Percentiles rank a stretch among this genome's conserved stretches.
Evolutionary conservation across 2,329 filamentous ascomycete species (phyloP).

Genomic region (Chalaropsis ovoidea): DNA sequence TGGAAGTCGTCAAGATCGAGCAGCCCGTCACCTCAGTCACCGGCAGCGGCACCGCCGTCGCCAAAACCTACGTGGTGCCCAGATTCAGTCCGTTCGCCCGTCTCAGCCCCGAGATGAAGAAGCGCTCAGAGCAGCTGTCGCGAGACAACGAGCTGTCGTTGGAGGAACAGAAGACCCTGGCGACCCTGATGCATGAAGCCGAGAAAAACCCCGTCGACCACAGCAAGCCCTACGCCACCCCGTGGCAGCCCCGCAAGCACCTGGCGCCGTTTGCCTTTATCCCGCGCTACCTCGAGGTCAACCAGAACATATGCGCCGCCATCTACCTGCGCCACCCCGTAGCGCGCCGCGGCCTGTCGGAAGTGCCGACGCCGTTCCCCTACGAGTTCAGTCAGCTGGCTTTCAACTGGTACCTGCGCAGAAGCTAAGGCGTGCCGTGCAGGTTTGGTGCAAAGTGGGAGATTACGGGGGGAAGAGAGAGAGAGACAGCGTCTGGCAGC

Average conservation of each 20-base stretch:
- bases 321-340: constrained; percentile 94
- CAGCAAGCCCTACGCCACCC: constrained; percentile 76
- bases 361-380: constrained; percentile 75
- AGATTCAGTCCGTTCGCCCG: constrained; percentile 23
- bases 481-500: neutral
- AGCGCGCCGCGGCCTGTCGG: constrained; percentile 66
- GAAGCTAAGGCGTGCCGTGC: constrained; percentile 45
- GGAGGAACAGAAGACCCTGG: constrained; percentile 46
- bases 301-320: constrained; percentile 91
- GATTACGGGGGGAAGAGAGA: neutral
- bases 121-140: constrained; percentile 32
- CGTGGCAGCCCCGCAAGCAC: constrained; percentile 76
- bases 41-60: constrained; percentile 14
- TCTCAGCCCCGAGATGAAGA: constrained; percentile 26
- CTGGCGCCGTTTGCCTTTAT: constrained; percentile 94
- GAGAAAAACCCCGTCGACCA: constrained; percentile 66
- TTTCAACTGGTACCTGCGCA: constrained; percentile 87
- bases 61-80: constrained; percentile 17
- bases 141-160: constrained; percentile 34
- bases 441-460: neutral
- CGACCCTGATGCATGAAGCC: constrained; percentile 50
- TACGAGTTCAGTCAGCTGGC: constrained; percentile 64
- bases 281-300: constrained; percentile 90
- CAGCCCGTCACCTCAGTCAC: neutral
- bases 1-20: constrained; percentile 24